Percentiles rank a stretch among this genome's conserved stretches.
Evolutionary conservation across 2,329 filamentous ascomycete genomes (phyloP).

Genomic region (Lachnum nothofagi): DNA sequence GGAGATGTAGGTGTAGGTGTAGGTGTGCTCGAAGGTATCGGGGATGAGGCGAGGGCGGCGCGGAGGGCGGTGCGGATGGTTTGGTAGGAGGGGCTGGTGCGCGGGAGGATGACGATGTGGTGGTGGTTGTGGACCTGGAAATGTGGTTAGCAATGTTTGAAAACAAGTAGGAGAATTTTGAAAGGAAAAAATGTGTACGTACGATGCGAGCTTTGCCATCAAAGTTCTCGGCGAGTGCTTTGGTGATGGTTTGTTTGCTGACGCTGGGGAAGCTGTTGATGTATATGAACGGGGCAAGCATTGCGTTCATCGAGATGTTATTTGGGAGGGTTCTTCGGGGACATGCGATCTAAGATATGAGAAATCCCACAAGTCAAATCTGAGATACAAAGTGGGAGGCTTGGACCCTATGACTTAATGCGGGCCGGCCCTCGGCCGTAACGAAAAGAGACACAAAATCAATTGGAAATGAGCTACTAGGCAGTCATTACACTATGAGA

Average conservation of each 20-base stretch:
- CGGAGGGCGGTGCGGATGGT: not conserved
- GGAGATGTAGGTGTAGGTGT: not conserved
- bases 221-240: not conserved
- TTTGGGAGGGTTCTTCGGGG: too few relatives aligned
- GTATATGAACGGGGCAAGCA: slow-evolving; percentile 1
- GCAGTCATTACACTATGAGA: too few relatives aligned
- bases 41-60: not conserved
- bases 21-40: not conserved
- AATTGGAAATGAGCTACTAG: too few relatives aligned
- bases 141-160: too few relatives aligned
- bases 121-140: slow-evolving; percentile 11
- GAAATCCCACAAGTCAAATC: too few relatives aligned
- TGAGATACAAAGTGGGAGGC: too few relatives aligned
- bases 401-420: too few relatives aligned
- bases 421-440: too few relatives aligned
- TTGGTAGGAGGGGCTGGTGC: slow-evolving; percentile 5
- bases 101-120: slow-evolving; percentile 4
- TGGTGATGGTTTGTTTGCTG: slow-evolving; percentile 2
- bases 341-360: too few relatives aligned
- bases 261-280: slow-evolving; percentile 2
- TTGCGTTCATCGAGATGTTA: not conserved
- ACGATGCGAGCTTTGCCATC: not conserved
- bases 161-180: not conserved
- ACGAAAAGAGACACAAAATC: too few relatives aligned
- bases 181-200: not conserved